A percentile compares a stretch with the other conserved stretches of the same genome.
phyloP scores from a whole-genome alignment of 371 early-diverging fungal species.

The Parasitella parasitica region DNA sequence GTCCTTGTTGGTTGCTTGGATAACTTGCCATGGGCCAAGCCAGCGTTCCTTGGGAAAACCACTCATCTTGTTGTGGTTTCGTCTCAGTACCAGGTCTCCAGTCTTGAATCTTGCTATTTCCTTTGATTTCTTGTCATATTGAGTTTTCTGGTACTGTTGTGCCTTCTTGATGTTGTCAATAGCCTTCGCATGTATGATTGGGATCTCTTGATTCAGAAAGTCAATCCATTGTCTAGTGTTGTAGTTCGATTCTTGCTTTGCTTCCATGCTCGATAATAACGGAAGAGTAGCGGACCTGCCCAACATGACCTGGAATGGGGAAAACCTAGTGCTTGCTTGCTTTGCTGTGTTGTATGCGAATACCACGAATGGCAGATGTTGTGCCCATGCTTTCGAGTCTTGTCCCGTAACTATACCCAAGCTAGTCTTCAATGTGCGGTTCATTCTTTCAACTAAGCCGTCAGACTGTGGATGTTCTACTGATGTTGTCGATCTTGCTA shows the following conservation, averaged over 20 bases:
- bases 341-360: conserved; percentile 21
- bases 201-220: conserved; percentile 15
- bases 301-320: conserved; percentile 20
- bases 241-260: no score
- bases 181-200: conserved; percentile 1
- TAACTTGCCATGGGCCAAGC: background rate
- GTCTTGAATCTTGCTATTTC: background rate
- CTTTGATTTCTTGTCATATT: background rate
- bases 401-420: conserved; percentile 8
- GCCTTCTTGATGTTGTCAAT: conserved; percentile 13
- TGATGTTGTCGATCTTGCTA: conserved; percentile 1
- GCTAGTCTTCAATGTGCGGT: conserved; percentile 11
- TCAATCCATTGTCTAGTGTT: no score
- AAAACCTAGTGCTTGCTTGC: conserved; percentile 8
- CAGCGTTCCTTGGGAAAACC: conserved; percentile 1
- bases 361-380: conserved; percentile 14
- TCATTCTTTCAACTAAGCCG: conserved; percentile 19
- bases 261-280: no score
- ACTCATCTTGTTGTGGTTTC: background rate
- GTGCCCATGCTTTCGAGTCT: conserved; percentile 8
- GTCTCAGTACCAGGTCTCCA: background rate
- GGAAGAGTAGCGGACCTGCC: conserved; percentile 7
- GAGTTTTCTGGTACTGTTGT: background rate
- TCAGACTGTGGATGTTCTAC: conserved; percentile 24
- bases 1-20: background rate